Evolutionary conservation across 805 yeast genomes (phyloP), one percentile per base, ranked within the genome.

Genomic region (Monosporozyma servazzii): DNA sequence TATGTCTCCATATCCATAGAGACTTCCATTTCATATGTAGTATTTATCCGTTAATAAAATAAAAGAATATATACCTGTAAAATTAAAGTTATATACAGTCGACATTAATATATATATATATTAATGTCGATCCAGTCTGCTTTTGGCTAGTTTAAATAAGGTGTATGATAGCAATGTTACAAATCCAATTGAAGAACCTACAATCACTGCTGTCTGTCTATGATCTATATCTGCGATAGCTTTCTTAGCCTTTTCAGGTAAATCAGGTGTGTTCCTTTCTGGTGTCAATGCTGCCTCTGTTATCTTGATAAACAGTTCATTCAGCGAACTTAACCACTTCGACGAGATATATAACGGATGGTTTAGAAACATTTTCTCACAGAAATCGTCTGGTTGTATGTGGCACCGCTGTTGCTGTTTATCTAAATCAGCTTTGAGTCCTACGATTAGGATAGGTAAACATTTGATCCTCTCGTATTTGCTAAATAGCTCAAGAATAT

Each of bases 321-420:
- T 81, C 37, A 91, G 65, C 0, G 96, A 87, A 1, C 95, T 78
- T 1, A 87, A 76, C 99, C 99, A 93, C 11, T 82, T 76, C 0
- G 95, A 86, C 0, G 96, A 87, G 1, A 91, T 86, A 62, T 93
- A 98, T 55, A 93, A 68, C 0, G 99, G 99, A 3, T 93, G 86
- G 10, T 83, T 81, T 15, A 93, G 64, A 52, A 68, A 73, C 5
- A 89, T 66, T 5, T 77, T 74, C 29, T 87, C 72, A 0, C 96
- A 83, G 61, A 82, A 89, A 27, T 80, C 83, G 58, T 93, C 98
- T 0, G 99, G 99, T 62, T 88, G 96, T 5, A 77, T 71, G 51
- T 80, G 86, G 39, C 84, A 81, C 37, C 99, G 68, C 62, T 93
- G 99, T 62, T 91, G 97, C 64, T 90, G 98, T 58, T 95, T 82